Base-by-base conservation (phyloP, 106 monocot genomes). In the Acorus calamus region DNA sequence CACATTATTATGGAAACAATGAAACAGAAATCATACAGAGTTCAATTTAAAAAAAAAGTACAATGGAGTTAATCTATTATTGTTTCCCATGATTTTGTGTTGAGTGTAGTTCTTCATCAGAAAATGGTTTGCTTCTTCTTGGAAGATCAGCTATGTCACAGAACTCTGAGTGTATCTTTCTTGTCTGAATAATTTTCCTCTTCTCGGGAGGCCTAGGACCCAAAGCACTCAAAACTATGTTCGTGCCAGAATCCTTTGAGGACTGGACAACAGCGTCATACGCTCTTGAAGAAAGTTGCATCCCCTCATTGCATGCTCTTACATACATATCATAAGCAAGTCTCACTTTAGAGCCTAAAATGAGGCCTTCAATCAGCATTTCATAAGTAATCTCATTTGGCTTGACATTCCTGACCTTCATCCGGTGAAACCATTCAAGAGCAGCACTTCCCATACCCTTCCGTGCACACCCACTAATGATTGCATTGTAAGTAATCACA, bases 371-470 rank as follows among this genome's bases (percentile, higher is more conserved):
- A 43, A 96, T 73, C 67, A 96, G 48, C 79, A 87, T 80, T 53
- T 96, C 90, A 71, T 91, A 96, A 53, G 90, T 90, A 53, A 90
- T 76, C 68, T 80, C 78, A 68, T 96, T 90, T 28, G 94, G 94
- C 28, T 57, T 56, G 57, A 96, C 62, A 56, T 83, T 87, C 46
- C 52, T 58, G 12, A 72, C 66, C 43, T 91, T 91, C 94, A 96
- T 96, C 0, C 80, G 68, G 55, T 87, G 76, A 78, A 87, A 96
- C 94, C 94, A 96, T 66, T 96, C 90, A 51, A 80, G 77, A 62
- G 90, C 90, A 60, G 78, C 62, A 50, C 74, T 72, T 7, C 82
- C 72, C 69, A 80, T 72, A 13, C 66, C 60, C 0, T 79, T 82
- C 55, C 82, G 77, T 4, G 76, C 79, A 66, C 81, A 96, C 41